These are phyloP conservation scores for Alisma plantagoaquatica DNA, from an alignment of 106 monocot species.

Conservation along the genomic window DNA sequence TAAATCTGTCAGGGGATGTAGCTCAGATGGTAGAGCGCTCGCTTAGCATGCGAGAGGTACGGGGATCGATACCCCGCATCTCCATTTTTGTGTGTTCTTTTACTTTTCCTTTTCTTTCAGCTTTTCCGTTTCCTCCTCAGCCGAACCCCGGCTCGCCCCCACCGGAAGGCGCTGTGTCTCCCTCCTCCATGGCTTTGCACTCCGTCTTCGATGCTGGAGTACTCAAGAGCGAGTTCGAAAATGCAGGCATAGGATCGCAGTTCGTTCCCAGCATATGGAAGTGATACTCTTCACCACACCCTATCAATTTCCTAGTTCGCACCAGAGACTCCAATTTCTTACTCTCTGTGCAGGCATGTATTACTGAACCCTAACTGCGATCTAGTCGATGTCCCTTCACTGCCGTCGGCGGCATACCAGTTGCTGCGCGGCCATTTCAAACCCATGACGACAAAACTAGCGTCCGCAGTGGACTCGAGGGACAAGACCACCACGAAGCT, in stretches of 20 bases:
- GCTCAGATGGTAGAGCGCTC: slow-evolving; percentile 99
- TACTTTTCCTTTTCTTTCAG: slow-evolving; percentile 39
- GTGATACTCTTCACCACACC: slow-evolving; percentile 9
- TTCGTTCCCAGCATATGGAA: slow-evolving; percentile 71
- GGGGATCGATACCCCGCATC: slow-evolving; percentile 99
- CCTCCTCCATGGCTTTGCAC: slow-evolving; percentile 26
- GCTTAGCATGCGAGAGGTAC: slow-evolving; percentile 99
- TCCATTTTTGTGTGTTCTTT: slow-evolving; percentile 27
- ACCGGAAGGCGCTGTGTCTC: too few relatives aligned
- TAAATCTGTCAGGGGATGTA: slow-evolving; percentile 99
- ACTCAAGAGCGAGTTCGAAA: slow-evolving; percentile 41
- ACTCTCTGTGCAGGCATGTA: slow-evolving; percentile 38
- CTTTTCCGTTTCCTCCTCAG: too few relatives aligned
- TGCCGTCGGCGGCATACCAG: slow-evolving; percentile 68
- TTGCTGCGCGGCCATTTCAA: slow-evolving; percentile 71
- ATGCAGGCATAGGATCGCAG: slow-evolving; percentile 36
- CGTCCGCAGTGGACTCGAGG: slow-evolving; percentile 55
- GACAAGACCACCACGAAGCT: slow-evolving; percentile 88
- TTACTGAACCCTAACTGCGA: slow-evolving; percentile 67
- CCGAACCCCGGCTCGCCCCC: too few relatives aligned
- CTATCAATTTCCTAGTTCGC: not conserved
- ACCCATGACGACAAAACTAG: slow-evolving; percentile 51
- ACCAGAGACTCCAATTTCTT: not conserved
- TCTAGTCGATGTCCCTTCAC: slow-evolving; percentile 65
- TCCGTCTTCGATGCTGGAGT: slow-evolving; percentile 69